These are phyloP conservation scores for Cordyceps javanica DNA, from an alignment of 2,329 filamentous ascomycete genomes.

Conservation along the genomic window DNA sequence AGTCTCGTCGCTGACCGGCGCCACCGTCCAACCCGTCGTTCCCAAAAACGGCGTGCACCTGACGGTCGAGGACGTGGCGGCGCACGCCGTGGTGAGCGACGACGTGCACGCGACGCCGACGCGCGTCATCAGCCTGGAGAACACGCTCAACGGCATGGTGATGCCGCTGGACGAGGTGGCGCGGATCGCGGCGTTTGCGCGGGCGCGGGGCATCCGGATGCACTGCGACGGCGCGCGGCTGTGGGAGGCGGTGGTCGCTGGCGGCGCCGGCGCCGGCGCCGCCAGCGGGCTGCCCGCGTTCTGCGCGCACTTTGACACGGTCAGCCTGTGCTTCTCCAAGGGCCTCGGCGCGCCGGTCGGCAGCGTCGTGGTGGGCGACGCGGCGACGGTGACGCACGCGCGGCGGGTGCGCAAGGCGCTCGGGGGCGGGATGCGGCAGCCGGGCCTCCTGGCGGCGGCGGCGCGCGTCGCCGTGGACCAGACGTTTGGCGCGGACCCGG, in stretches of 20 bases:
- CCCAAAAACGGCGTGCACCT: conserved; percentile 68
- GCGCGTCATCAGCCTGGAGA: conserved; percentile 75
- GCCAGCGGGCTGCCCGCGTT: conserved; percentile 62
- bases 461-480: conserved; percentile 60
- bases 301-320: conserved; percentile 62
- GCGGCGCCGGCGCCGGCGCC: conserved; percentile 59
- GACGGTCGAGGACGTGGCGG: conserved; percentile 69
- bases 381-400: conserved; percentile 30
- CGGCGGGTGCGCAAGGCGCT: conserved; percentile 59
- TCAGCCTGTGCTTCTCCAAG: conserved; percentile 76
- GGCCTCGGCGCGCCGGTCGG: conserved; percentile 77
- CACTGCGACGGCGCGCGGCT: conserved; percentile 76
- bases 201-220: conserved; percentile 55
- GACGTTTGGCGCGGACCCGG: conserved; percentile 33
- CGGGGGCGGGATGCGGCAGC: conserved; percentile 68
- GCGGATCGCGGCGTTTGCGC: conserved; percentile 65
- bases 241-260: conserved; percentile 75
- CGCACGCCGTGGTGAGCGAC: conserved; percentile 56
- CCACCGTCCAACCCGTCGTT: conserved; percentile 58
- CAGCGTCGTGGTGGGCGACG: conserved; percentile 59
- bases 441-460: conserved; percentile 65
- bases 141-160: conserved; percentile 74
- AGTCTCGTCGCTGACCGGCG: conserved; percentile 64
- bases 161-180: conserved; percentile 68
- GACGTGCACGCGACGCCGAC: conserved; percentile 78